Evolutionary conservation across 208 protist genomes (phyloP), one percentile per base, ranked within the genome.

Genomic region (Wallacemonas sp.): DNA sequence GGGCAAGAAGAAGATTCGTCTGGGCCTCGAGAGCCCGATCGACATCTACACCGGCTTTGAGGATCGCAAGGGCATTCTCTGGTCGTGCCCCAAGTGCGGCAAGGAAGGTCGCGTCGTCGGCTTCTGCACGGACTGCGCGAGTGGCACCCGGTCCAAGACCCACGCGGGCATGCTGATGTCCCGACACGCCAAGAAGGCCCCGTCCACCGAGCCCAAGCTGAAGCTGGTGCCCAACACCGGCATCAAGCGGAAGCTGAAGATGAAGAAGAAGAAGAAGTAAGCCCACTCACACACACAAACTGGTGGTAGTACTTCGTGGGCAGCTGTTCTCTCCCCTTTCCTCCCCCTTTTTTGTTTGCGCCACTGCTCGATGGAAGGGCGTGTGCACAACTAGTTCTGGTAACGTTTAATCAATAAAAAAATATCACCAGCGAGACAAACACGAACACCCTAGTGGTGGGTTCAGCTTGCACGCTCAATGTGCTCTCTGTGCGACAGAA

Each of bases 11-110:
- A 96, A 96, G 74, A 93, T 96, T 52, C 87, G 91, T 22, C 81
- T 96, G 7, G 91, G 91, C 12, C 80, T 92, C 12, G 91, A 94
- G 65, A 84, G 65, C 48, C 88, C 84, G 1, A 70, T 91, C 14
- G 87, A 96, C 54, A 91, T 96, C 57, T 96, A 96, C 68, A 80
- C 71, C 33, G 86, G 87, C 22, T 93, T 96, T 39, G 91, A 96
- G 33, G 84, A 91, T 23, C 74, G 79, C 62, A 86, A 91, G 65
- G 91, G 91, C 20, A 86, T 96, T 23, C 66, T 89, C 22, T 96
- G 91, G 88, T 64, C 65, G 26, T 96, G 91, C 75, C 81, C 87
- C 16, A 82, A 10, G 11, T 96, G 91, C 62, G 44, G 44, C 12
- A 79, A 80, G 61, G 81, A 85, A 52, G 81, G 91, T 64, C 83